Evolutionary conservation across 2,329 filamentous ascomycete species (phyloP).

Genomic region (Thielaviopsis ethacetica): DNA sequence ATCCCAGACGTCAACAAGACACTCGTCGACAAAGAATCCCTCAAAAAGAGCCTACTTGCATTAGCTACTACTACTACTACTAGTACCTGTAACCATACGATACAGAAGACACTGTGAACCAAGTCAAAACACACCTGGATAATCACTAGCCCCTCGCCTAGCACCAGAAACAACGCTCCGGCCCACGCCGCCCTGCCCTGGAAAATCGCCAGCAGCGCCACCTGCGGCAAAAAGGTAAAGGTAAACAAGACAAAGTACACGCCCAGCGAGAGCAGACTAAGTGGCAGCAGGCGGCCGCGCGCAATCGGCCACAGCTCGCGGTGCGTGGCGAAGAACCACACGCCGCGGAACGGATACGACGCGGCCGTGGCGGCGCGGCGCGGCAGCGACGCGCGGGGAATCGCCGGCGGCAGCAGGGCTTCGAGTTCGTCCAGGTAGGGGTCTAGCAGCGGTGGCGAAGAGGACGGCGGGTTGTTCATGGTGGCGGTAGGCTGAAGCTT

Average conservation of each 20-base stretch:
- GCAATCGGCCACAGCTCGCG: constrained; percentile 74
- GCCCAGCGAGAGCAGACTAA: constrained; percentile 65
- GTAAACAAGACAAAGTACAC: constrained; percentile 77
- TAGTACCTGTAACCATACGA: no score
- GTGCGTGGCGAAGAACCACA: constrained; percentile 66
- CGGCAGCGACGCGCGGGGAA: neutral
- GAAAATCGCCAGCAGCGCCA: constrained; percentile 76
- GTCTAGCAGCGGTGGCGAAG: no score
- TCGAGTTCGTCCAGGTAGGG: neutral
- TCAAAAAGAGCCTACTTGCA: constrained; percentile 42
- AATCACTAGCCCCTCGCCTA: constrained; percentile 66
- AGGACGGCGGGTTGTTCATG: no score
- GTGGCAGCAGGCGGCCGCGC: constrained; percentile 57
- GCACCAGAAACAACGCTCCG: constrained; percentile 69
- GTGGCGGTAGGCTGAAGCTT: no score
- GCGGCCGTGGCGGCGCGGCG: constrained; percentile 28
- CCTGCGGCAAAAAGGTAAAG: constrained; percentile 78
- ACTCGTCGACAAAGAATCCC: constrained; percentile 68
- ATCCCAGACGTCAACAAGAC: constrained; percentile 69
- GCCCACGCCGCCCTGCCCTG: constrained; percentile 80
- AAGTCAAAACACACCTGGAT: constrained; percentile 25
- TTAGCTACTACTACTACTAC: neutral
- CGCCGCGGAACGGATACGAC: constrained; percentile 49
- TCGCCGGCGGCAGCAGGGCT: neutral
- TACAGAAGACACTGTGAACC: neutral